A percentile compares a stretch with the other conserved stretches of the same genome.
phyloP scores from a whole-genome alignment of 106 monocot genomes.

The Agapanthus africanus region DNA sequence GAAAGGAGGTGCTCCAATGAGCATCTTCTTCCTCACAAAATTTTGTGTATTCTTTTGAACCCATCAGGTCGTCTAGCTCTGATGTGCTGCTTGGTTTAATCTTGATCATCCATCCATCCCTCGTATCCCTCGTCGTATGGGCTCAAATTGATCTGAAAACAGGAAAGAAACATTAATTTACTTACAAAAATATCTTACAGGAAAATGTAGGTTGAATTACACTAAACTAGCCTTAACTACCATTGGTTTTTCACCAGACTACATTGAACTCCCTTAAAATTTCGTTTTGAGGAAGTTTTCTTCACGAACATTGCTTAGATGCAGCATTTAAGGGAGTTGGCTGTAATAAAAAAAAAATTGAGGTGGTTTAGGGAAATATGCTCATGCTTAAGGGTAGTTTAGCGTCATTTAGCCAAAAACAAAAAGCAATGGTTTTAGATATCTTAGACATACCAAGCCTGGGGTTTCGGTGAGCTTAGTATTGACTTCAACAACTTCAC shows the following conservation, averaged over 20 bases:
- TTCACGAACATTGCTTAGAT: too few relatives aligned
- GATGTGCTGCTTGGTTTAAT: constrained; percentile 63
- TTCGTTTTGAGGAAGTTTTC: too few relatives aligned
- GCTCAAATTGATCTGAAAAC: constrained; percentile 65
- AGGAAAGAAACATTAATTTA: neutral
- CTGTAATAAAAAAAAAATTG: neutral
- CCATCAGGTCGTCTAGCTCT: constrained; percentile 65
- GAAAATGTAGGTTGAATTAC: too few relatives aligned
- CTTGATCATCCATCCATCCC: constrained; percentile 98
- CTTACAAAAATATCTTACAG: too few relatives aligned
- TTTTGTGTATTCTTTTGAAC: constrained; percentile 61
- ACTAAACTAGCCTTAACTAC: too few relatives aligned
- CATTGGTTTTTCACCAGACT: too few relatives aligned
- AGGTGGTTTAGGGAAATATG: neutral
- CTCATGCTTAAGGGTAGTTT: too few relatives aligned
- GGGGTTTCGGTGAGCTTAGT: constrained; percentile 40
- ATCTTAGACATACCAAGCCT: constrained; percentile 34
- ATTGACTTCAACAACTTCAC: constrained; percentile 58
- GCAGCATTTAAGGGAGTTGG: too few relatives aligned
- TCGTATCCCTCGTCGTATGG: too few relatives aligned
- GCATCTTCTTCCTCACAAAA: constrained; percentile 90
- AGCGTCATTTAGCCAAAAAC: too few relatives aligned
- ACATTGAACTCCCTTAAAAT: too few relatives aligned
- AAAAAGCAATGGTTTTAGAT: neutral
- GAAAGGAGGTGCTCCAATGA: constrained; percentile 37